Evolutionary conservation across 371 early-diverging fungal species (phyloP).

Genomic region (Rhizopus microsporus): DNA sequence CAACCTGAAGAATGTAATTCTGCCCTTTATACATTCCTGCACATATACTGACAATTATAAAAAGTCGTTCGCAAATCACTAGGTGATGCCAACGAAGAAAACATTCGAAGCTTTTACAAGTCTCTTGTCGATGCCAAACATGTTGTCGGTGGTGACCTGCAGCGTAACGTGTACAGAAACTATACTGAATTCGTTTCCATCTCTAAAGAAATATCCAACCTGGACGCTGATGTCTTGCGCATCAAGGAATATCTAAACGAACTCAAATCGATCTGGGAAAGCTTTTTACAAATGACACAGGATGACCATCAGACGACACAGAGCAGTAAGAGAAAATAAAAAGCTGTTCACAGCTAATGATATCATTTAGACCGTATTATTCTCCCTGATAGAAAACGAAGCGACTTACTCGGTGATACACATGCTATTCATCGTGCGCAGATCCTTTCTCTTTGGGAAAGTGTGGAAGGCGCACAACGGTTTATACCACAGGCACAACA

Average conservation of each 20-base stretch:
- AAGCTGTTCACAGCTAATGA: constrained; percentile 18
- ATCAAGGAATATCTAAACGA: constrained; percentile 73
- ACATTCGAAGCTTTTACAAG: constrained; percentile 58
- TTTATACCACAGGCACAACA: constrained; percentile 74
- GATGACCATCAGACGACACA: neutral
- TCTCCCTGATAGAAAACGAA: constrained; percentile 35
- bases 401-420: constrained; percentile 50
- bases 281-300: constrained; percentile 28
- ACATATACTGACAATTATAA: neutral
- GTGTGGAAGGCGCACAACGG: constrained; percentile 79
- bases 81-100: constrained; percentile 63
- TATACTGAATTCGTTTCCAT: constrained; percentile 94
- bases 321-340: neutral
- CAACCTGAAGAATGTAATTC: constrained; percentile 48
- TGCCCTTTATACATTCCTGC: neutral
- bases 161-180: constrained; percentile 90
- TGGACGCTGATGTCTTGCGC: constrained; percentile 73
- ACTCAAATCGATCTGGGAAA: constrained; percentile 63
- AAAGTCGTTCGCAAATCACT: constrained; percentile 56
- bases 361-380: neutral
- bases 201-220: constrained; percentile 88
- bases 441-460: constrained; percentile 73
- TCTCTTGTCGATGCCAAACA: constrained; percentile 75
- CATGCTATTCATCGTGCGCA: constrained; percentile 63
- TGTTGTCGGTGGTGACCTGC: constrained; percentile 79